Base-by-base conservation (phyloP, 177 flowering plant species). In the Vitis hybrid region DNA sequence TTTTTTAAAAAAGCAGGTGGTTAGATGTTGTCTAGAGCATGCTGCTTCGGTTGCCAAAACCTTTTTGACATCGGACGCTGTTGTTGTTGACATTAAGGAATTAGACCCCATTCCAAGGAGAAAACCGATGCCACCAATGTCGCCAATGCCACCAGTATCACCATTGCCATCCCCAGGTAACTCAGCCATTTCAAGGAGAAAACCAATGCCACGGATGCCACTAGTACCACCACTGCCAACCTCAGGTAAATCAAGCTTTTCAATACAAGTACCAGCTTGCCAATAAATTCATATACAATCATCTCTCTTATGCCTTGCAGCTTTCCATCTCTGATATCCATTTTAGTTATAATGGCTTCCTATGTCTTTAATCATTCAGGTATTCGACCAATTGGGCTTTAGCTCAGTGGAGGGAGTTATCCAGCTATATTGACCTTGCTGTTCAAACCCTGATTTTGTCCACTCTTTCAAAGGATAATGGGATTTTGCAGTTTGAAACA, bases 1-100 rank as follows among this genome's bases (percentile, higher is more conserved):
- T n/a, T n/a, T n/a, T n/a, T 69, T 17, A 8, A 33, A 60, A 52
- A 11, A 28, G 52, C 83, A 92, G 97, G 97, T 92, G 19, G 92
- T 92, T 51, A 81, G 97, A 75, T 92, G 95, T 78, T 90, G 95
- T 67, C 58, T 92, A 28, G 92, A 90, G 79, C 82, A 92, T 82
- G 89, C 97, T 22, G 92, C 97, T 15, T 88, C 95, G 1, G 95
- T 89, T 17, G 93, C 94, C 47, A 88, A 84, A 74, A 84, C 87
- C 52, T 90, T 92, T 74, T 82, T 90, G 71, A 88, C 85, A 31
- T 82, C 87, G 2, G 88, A 88, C 72, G 87, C 91, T 17, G 90
- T 90, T 33, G 88, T 92, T 47, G 84, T 88, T 62, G 86, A 92
- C 38, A 79, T 83, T 4, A 80, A 84, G 72, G 90, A 85, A 62